Evolutionary conservation across 2,329 filamentous ascomycete genomes (phyloP).

Genomic region (Helminthosporium solani): DNA sequence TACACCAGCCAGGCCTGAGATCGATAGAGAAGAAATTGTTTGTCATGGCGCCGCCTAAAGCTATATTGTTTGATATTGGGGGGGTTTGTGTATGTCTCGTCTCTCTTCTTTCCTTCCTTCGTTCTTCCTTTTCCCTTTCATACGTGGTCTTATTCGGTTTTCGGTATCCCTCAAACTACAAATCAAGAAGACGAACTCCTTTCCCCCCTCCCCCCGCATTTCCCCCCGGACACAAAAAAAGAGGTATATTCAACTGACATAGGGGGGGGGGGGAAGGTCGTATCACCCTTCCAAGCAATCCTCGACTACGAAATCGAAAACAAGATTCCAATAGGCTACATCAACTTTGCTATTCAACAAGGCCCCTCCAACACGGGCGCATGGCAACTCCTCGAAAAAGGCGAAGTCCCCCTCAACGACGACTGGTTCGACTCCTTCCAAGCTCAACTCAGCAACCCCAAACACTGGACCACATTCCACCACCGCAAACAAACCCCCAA

Average conservation of each 20-base stretch:
- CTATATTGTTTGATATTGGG: constrained; percentile 85
- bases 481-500: constrained; percentile 18
- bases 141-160: too few species aligned
- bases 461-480: constrained; percentile 47
- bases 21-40: too few species aligned
- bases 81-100: constrained; percentile 82
- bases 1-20: too few species aligned
- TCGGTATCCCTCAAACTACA: background rate
- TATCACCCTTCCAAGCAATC: constrained; percentile 90
- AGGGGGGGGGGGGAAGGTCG: too few species aligned
- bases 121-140: too few species aligned
- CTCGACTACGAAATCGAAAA: constrained; percentile 80
- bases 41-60: constrained; percentile 15
- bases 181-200: background rate
- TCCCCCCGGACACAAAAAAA: background rate
- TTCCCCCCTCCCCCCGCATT: constrained; percentile 5
- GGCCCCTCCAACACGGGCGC: constrained; percentile 70
- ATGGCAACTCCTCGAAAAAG: constrained; percentile 87
- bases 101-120: too few species aligned
- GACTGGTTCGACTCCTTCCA: constrained; percentile 77
- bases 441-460: constrained; percentile 65
- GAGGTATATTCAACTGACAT: too few species aligned
- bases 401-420: constrained; percentile 73
- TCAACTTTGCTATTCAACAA: constrained; percentile 85
- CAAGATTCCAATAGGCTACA: constrained; percentile 80